These are phyloP conservation scores for Backusella macrospora DNA, from an alignment of 192 early-diverging fungal species.

Conservation along the genomic window DNA sequence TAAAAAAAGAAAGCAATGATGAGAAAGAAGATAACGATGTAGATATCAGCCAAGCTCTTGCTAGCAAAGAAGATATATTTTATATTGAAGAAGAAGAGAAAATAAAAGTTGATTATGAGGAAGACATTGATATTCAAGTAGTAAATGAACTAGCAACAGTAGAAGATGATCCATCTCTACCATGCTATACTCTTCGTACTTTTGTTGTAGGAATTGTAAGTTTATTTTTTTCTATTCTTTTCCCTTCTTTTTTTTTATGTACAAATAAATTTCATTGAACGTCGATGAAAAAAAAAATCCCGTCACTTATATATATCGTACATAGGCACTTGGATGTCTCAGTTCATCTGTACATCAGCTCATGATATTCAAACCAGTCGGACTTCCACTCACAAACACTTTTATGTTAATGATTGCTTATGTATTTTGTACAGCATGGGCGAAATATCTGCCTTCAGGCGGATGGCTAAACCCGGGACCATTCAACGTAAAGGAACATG, in stretches of 20 bases:
- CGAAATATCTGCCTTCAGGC: constrained; percentile 58
- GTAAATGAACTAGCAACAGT: constrained; percentile 27
- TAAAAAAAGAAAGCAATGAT: background rate
- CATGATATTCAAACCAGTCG: constrained; percentile 81
- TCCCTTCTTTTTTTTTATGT: background rate
- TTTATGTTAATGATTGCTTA: constrained; percentile 78
- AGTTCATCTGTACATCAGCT: constrained; percentile 70
- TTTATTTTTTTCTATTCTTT: background rate
- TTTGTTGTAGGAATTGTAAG: constrained; percentile 62
- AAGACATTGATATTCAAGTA: constrained; percentile 26
- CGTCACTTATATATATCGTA: background rate
- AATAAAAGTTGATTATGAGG: background rate
- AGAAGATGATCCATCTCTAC: constrained; percentile 61
- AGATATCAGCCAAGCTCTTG: background rate
- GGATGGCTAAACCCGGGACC: constrained; percentile 47
- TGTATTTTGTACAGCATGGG: constrained; percentile 69
- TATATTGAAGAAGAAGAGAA: background rate
- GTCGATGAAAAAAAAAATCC: background rate
- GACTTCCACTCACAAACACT: constrained; percentile 62
- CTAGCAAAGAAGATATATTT: background rate
- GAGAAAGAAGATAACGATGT: background rate
- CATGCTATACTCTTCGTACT: constrained; percentile 68
- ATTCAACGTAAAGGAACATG: constrained; percentile 54
- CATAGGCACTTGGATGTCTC: constrained; percentile 46
- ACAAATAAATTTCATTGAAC: constrained; percentile 3